These are phyloP conservation scores for Oenanthe javanica DNA, from an alignment of 140 eudicot genomes.

Conservation along the genomic window DNA sequence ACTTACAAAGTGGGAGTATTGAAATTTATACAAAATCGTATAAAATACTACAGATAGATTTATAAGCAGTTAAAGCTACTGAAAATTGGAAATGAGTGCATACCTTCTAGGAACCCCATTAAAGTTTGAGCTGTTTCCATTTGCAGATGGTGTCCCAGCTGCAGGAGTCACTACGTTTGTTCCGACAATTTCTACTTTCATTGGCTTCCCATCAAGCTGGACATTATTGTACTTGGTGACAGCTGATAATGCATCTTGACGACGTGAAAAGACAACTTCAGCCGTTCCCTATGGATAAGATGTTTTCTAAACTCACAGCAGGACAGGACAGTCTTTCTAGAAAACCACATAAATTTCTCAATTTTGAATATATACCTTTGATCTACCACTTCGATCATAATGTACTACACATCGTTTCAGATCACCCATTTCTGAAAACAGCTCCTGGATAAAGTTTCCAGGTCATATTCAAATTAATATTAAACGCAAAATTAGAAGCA, in stretches of 20 bases:
- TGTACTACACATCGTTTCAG: slow-evolving; percentile 63
- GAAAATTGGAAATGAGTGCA: neutral
- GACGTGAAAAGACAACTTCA: slow-evolving; percentile 73
- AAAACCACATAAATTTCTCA: slow-evolving; percentile 12
- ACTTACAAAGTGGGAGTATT: neutral
- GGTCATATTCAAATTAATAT: neutral
- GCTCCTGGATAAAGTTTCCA: slow-evolving; percentile 53
- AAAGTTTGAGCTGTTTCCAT: slow-evolving; percentile 41
- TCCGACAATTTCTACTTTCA: slow-evolving; percentile 90
- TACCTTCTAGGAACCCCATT: slow-evolving; percentile 56
- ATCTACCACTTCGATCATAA: slow-evolving; percentile 95
- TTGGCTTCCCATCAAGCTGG: slow-evolving; percentile 99
- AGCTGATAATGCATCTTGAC: slow-evolving; percentile 87
- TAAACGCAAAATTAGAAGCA: neutral
- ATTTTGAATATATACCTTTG: slow-evolving; percentile 55
- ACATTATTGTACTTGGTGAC: slow-evolving; percentile 93
- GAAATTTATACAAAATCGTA: neutral
- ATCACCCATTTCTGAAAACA: slow-evolving; percentile 93
- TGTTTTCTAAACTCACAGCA: slow-evolving; percentile 13
- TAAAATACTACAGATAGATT: neutral
- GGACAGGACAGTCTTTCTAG: slow-evolving; percentile 5
- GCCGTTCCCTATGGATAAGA: slow-evolving; percentile 73
- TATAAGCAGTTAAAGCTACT: neutral
- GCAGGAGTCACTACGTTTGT: slow-evolving; percentile 57
- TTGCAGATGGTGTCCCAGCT: slow-evolving; percentile 32